Evolutionary conservation across 768 basidiomycete genomes (phyloP), one percentile per base, ranked within the genome.

Genomic region (Hortiboletus flavorubellus): DNA sequence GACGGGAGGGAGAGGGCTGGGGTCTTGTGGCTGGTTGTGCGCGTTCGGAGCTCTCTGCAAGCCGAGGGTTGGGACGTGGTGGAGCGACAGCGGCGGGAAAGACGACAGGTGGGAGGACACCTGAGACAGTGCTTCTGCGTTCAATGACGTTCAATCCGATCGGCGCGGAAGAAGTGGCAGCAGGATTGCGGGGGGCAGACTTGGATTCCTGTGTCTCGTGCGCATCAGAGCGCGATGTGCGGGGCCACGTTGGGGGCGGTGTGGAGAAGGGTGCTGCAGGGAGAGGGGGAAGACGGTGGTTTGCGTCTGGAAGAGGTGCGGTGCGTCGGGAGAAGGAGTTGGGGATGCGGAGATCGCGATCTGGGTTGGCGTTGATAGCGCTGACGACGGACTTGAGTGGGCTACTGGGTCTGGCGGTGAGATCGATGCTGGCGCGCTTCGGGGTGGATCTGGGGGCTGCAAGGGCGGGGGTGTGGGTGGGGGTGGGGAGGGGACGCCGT

Each of bases 171-270:
- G 70, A 37, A 56, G 68, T 34, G 53, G 63, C 14, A 67, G 62
- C 59, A 1, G 73, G 56, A 26, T 62, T 69, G 30, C 76, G 76
- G 63, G 80, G 78, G 10, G 75, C 68, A 49, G 75, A 73, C 31
- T 71, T 76, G 33, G 43, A 30, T n/a, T 41, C 49, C n/a, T 46
- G 59, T 23, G 46, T 48, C 42, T 58, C 63, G 37, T 53, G 56
- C 4, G 38, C 3, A 7, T 63, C 54, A 3, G 53, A 45, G 14
- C 18, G 49, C 0, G 55, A 16, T 10, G 62, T 14, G 11, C 45
- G 63, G 16, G 59, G 48, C 60, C 57, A 63, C 1, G 49, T 56
- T n/a, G 60, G 54, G 4, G 58, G 53, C 4, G 62, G 53, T 1
- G 55, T 61, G 12, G 52, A 42, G 52, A 55, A 51, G 23, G 54